A percentile compares a stretch with the other conserved stretches of the same genome.
Conservation (phyloP, 2,329 filamentous ascomycete genomes). For the Trichoderma endophyticum region DNA sequence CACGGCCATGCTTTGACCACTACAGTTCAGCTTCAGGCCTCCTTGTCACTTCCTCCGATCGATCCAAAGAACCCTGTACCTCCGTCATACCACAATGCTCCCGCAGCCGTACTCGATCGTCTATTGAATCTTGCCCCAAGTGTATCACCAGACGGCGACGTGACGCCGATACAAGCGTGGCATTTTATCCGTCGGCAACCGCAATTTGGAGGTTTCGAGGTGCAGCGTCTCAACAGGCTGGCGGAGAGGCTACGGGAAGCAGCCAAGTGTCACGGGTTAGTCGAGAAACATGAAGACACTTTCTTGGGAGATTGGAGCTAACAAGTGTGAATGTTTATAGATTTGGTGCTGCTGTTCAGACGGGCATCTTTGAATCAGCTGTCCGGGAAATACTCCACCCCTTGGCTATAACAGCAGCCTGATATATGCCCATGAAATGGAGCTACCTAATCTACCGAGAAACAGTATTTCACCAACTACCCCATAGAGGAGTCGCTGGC, state of each 20-base stretch:
- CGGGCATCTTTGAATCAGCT: neutral
- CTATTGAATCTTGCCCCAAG: conserved; percentile 25
- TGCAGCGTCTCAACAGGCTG: conserved; percentile 28
- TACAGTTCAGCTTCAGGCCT: conserved; percentile 23
- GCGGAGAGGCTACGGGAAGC: conserved; percentile 29
- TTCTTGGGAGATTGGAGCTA: neutral
- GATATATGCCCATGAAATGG: neutral
- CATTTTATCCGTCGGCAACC: conserved; percentile 33
- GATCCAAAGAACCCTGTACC: conserved; percentile 9
- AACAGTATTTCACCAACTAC: neutral
- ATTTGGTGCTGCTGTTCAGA: conserved; percentile 10
- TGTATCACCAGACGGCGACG: conserved; percentile 32
- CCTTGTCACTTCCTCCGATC: neutral
- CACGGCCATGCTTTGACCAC: conserved; percentile 29
- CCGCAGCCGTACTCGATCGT: conserved; percentile 24
- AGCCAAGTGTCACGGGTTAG: conserved; percentile 38
- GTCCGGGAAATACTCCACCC: neutral
- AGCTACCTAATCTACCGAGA: neutral
- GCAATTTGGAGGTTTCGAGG: conserved; percentile 30
- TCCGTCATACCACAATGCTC: conserved; percentile 19
- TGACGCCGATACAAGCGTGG: conserved; percentile 41
- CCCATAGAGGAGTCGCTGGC: neutral
- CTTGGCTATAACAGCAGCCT: neutral
- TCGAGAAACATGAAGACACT: neutral
- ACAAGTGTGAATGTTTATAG: neutral